Evolutionary conservation across 768 basidiomycete species (phyloP).

Genomic region (Suillus ampliporus): DNA sequence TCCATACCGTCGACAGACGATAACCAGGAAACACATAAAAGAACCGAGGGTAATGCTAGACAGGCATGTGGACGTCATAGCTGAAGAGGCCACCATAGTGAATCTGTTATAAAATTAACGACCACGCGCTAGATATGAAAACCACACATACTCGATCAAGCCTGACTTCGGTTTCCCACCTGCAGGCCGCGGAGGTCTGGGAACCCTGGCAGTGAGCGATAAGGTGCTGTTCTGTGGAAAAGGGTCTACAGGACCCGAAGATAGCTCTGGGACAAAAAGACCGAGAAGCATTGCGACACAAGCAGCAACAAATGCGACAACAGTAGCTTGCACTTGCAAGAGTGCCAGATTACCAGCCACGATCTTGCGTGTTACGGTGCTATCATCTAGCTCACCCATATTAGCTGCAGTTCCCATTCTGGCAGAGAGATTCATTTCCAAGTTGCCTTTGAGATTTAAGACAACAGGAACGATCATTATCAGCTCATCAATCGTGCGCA

Average conservation of each 20-base stretch:
- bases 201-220: slow-evolving; percentile 21
- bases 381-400: slow-evolving; percentile 87
- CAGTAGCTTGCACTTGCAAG: slow-evolving; percentile 91
- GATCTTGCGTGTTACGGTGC: slow-evolving; percentile 61
- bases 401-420: slow-evolving; percentile 95
- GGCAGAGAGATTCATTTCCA: slow-evolving; percentile 98
- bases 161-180: slow-evolving; percentile 43
- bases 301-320: slow-evolving; percentile 88
- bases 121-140: slow-evolving; percentile 3
- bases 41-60: slow-evolving; percentile 84
- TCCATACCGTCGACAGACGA: slow-evolving; percentile 74
- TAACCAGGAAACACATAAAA: slow-evolving; percentile 88
- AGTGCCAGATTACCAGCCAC: slow-evolving; percentile 84
- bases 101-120: slow-evolving; percentile 53
- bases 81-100: slow-evolving; percentile 74
- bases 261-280: slow-evolving; percentile 52
- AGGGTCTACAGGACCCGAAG: slow-evolving; percentile 15
- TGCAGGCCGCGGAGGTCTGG: slow-evolving; percentile 30
- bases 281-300: slow-evolving; percentile 78
- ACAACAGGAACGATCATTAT: slow-evolving; percentile 96
- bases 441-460: slow-evolving; percentile 95
- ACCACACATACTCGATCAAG: slow-evolving; percentile 41
- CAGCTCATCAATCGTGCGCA: slow-evolving; percentile 89
- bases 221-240: slow-evolving; percentile 19
- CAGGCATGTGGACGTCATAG: slow-evolving; percentile 81